Conservation (phyloP, 1,139 yeast species). For the Taiozyma sp. region DNA sequence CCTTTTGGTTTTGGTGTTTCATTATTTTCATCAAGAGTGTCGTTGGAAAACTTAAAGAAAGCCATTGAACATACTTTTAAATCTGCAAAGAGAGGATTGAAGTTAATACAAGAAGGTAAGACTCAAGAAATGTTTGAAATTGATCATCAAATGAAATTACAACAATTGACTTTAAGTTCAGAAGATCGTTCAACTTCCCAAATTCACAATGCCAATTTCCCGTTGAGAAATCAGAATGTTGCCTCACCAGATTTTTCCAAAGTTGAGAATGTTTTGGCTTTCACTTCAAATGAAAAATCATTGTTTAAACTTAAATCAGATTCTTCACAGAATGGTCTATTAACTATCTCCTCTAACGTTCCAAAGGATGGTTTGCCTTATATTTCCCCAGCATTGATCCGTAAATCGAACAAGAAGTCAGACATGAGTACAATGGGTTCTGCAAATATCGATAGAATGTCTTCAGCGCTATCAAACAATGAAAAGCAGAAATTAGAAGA, state of each 20-base stretch:
- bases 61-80: slow-evolving; percentile 12
- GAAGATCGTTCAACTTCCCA: slow-evolving; percentile 13
- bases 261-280: slow-evolving; percentile 7
- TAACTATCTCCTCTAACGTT: slow-evolving; percentile 13
- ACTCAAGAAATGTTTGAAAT: slow-evolving; percentile 14
- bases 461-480: slow-evolving; percentile 11
- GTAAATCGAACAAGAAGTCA: slow-evolving; percentile 27
- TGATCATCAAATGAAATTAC: slow-evolving; percentile 16
- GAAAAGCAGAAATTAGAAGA: slow-evolving; percentile 21
- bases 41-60: slow-evolving; percentile 8
- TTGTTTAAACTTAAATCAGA: not conserved
- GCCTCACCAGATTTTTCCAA: slow-evolving; percentile 16
- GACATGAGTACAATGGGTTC: slow-evolving; percentile 26
- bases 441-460: slow-evolving; percentile 19
- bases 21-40: slow-evolving; percentile 15
- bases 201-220: slow-evolving; percentile 9
- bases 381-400: slow-evolving; percentile 29
- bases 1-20: slow-evolving; percentile 31
- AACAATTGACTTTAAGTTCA: slow-evolving; percentile 17
- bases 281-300: not conserved
- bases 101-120: slow-evolving; percentile 11
- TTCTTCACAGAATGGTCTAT: slow-evolving; percentile 9
- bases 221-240: slow-evolving; percentile 17
- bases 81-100: slow-evolving; percentile 15
- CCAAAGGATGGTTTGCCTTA: slow-evolving; percentile 32